Percentiles rank a stretch among this genome's conserved stretches.
phyloP scores from a whole-genome alignment of 2,329 filamentous ascomycete species.

The Colletotrichum cordylinicola region DNA sequence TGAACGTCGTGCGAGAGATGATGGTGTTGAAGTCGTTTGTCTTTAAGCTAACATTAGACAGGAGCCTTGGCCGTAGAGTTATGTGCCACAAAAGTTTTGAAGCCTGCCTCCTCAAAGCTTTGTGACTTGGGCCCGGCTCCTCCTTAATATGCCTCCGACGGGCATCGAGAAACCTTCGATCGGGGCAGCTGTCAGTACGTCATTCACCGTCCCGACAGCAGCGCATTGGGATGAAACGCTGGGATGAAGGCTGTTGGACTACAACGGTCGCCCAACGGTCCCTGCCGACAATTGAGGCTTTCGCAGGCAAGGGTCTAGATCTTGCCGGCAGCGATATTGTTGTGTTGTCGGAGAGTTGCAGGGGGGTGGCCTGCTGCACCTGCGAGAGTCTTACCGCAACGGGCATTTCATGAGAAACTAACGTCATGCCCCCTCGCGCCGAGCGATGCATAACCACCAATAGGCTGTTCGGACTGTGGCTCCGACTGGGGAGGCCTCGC shows the following conservation, averaged over 20 bases:
- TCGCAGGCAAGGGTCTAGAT: not conserved
- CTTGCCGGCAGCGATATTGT: not conserved
- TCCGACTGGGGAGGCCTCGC: not conserved
- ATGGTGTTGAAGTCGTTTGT: not conserved
- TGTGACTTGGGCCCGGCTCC: not conserved
- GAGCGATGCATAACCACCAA: not conserved
- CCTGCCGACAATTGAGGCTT: not conserved
- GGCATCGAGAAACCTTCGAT: conserved; percentile 5
- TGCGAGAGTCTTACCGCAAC: conserved; percentile 17
- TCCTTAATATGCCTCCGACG: conserved; percentile 13
- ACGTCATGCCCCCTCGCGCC: conserved; percentile 15
- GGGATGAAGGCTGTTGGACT: conserved; percentile 13
- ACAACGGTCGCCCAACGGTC: not conserved
- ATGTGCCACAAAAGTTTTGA: not conserved
- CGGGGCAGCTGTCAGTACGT: conserved; percentile 18
- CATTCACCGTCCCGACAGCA: conserved; percentile 3
- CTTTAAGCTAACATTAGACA: not conserved
- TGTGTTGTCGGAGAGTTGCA: conserved; percentile 6
- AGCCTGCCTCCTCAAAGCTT: too few relatives aligned
- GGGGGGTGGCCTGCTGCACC: not conserved
- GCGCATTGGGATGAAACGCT: conserved; percentile 18
- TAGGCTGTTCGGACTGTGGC: not conserved
- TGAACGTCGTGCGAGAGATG: not conserved
- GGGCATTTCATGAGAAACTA: conserved; percentile 18
- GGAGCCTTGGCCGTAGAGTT: not conserved